These are phyloP conservation scores for Takashimella tepidaria DNA, from an alignment of 1,284 basidiomycete species.

Conservation along the genomic window DNA sequence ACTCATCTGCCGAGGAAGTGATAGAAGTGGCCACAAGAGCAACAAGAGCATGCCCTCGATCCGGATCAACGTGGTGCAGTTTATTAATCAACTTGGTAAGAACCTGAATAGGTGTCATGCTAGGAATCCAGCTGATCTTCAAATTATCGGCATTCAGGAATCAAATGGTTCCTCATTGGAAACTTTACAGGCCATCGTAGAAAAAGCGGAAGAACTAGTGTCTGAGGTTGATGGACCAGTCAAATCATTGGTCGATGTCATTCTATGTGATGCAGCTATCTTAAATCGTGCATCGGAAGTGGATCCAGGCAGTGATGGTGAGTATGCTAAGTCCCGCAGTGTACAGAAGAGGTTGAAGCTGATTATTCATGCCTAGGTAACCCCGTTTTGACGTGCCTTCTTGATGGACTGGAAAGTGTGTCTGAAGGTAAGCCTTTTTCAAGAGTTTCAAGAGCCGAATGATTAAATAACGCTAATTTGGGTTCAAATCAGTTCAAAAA, in stretches of 20 bases:
- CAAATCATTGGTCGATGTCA: constrained; percentile 12
- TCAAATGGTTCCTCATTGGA: neutral
- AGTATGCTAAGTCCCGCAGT: too few relatives aligned
- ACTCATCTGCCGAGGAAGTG: neutral
- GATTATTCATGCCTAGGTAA: too few relatives aligned
- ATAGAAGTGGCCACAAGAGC: neutral
- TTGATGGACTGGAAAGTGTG: constrained; percentile 21
- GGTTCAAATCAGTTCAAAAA: constrained; percentile 42
- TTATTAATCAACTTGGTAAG: neutral
- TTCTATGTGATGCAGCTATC: constrained; percentile 10
- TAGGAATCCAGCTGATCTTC: too few relatives aligned
- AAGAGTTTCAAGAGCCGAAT: too few relatives aligned
- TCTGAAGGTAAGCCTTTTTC: constrained; percentile 46
- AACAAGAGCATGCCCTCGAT: neutral
- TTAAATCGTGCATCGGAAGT: constrained; percentile 8
- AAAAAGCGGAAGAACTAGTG: constrained; percentile 10
- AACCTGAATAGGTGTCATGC: too few relatives aligned
- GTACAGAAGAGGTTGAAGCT: neutral
- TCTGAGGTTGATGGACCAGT: constrained; percentile 7
- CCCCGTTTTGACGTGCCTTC: constrained; percentile 12
- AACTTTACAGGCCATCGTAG: neutral
- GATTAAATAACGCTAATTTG: too few relatives aligned
- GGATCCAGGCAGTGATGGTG: too few relatives aligned
- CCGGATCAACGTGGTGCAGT: neutral
- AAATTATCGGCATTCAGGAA: too few relatives aligned